Conservation (phyloP, 2,329 filamentous ascomycete species). For the Colletotrichum orchidophilum region DNA sequence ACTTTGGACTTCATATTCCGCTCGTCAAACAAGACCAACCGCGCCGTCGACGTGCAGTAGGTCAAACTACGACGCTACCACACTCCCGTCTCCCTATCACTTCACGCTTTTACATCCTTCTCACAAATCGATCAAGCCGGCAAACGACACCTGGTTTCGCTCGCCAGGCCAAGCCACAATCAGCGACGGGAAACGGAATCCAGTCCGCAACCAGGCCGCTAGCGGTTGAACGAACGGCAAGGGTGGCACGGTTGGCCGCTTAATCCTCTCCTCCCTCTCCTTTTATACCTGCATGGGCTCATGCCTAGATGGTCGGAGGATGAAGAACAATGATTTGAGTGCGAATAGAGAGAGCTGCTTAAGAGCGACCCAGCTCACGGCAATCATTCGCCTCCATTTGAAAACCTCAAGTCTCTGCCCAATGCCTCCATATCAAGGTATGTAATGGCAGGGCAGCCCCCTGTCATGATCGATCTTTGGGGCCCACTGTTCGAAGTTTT, state of each 20-base stretch:
- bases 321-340: neutral
- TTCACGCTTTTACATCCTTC: neutral
- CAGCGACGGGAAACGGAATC: slow-evolving; percentile 22
- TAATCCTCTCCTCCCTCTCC: neutral
- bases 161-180: slow-evolving; percentile 5
- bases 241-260: slow-evolving; percentile 25
- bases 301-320: neutral
- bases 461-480: slow-evolving; percentile 22
- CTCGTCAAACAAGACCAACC: neutral
- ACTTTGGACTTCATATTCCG: neutral
- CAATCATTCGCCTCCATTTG: slow-evolving; percentile 12
- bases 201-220: slow-evolving; percentile 8
- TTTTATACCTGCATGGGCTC: slow-evolving; percentile 5
- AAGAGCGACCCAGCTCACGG: neutral
- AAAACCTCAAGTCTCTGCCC: slow-evolving; percentile 3
- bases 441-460: slow-evolving; percentile 8
- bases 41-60: slow-evolving; percentile 3
- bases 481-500: slow-evolving; percentile 25
- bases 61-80: neutral
- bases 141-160: neutral
- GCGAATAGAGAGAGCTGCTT: neutral
- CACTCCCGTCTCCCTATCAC: neutral
- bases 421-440: slow-evolving; percentile 10
- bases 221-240: slow-evolving; percentile 13
- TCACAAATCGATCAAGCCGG: neutral